Conservation (phyloP, 208 protist genomes). For the Strigomonas culicis region DNA sequence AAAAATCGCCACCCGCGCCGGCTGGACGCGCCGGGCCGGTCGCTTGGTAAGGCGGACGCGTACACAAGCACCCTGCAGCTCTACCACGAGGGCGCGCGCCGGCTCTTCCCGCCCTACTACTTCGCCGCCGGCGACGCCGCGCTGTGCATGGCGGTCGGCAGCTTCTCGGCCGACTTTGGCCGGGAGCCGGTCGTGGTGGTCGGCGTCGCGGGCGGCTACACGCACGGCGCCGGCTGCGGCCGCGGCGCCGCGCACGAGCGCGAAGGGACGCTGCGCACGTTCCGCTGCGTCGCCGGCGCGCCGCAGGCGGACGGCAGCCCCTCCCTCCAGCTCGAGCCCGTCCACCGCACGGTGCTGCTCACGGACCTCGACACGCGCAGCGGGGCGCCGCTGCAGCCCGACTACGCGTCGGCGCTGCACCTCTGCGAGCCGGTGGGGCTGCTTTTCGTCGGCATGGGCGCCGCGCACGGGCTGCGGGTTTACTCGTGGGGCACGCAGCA, state of each 20-base stretch:
- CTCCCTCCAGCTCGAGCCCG: constrained; percentile 42
- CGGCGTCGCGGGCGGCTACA: constrained; percentile 50
- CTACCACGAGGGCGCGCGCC: constrained; percentile 53
- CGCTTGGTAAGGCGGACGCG: constrained; percentile 44
- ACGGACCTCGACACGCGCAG: constrained; percentile 4
- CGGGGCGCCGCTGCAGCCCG: constrained; percentile 5
- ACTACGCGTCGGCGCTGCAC: constrained; percentile 73
- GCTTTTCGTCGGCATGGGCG: constrained; percentile 70
- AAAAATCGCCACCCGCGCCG: background rate
- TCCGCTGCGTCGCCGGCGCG: constrained; percentile 31
- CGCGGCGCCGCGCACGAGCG: constrained; percentile 31
- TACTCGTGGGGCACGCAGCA: constrained; percentile 67
- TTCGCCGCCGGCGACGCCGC: constrained; percentile 63
- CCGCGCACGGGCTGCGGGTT: constrained; percentile 60
- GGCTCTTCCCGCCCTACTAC: constrained; percentile 55
- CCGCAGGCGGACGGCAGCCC: constrained; percentile 4
- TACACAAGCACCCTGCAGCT: constrained; percentile 79
- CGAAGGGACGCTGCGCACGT: constrained; percentile 58
- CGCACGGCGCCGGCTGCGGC: constrained; percentile 67
- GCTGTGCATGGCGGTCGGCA: constrained; percentile 54
- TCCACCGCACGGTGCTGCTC: constrained; percentile 62
- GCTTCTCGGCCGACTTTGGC: constrained; percentile 67
- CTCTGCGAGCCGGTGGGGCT: constrained; percentile 72
- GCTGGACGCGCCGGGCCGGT: constrained; percentile 38
- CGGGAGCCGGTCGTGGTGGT: constrained; percentile 69